Percentiles rank a stretch among this genome's conserved stretches.
These are phyloP conservation scores for Phytophthora pistaciae DNA, from an alignment of 352 stramenopile species.

Conservation along the genomic window DNA sequence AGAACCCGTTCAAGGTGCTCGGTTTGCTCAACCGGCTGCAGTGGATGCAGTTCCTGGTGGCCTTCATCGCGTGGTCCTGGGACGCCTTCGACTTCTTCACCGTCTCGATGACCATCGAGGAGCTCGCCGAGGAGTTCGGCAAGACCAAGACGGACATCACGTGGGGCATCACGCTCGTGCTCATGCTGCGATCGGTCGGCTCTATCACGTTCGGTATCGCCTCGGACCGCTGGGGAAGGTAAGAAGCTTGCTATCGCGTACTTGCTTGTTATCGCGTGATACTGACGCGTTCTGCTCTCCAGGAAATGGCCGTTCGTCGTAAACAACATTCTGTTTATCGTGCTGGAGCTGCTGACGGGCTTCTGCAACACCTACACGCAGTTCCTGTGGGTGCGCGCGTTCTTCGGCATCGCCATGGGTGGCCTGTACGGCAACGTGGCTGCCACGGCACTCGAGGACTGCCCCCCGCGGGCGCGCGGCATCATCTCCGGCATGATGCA, in stretches of 20 bases:
- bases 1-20: conserved; percentile 39
- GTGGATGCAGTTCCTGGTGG: conserved; percentile 46
- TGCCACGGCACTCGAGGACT: conserved; percentile 52
- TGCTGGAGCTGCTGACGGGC: conserved; percentile 45
- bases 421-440: conserved; percentile 53
- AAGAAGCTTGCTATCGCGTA: background rate
- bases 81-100: conserved; percentile 72
- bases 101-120: conserved; percentile 53
- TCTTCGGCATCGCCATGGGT: conserved; percentile 57
- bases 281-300: background rate
- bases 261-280: too few species aligned
- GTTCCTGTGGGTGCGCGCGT: conserved; percentile 40
- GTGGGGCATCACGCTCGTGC: conserved; percentile 63
- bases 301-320: conserved; percentile 54
- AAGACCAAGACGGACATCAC: conserved; percentile 55
- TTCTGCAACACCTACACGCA: conserved; percentile 51
- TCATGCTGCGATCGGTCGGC: conserved; percentile 57
- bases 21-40: conserved; percentile 38
- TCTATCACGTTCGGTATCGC: conserved; percentile 53
- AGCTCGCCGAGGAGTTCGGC: conserved; percentile 53
- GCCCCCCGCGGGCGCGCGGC: conserved; percentile 38
- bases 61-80: conserved; percentile 54
- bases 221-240: conserved; percentile 45
- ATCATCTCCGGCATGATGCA: conserved; percentile 62
- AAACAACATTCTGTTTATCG: conserved; percentile 56